Percentiles rank a stretch among this genome's conserved stretches.
phyloP scores from a whole-genome alignment of 129 eudicot genomes.

The Helichrysum umbraculigerum region DNA sequence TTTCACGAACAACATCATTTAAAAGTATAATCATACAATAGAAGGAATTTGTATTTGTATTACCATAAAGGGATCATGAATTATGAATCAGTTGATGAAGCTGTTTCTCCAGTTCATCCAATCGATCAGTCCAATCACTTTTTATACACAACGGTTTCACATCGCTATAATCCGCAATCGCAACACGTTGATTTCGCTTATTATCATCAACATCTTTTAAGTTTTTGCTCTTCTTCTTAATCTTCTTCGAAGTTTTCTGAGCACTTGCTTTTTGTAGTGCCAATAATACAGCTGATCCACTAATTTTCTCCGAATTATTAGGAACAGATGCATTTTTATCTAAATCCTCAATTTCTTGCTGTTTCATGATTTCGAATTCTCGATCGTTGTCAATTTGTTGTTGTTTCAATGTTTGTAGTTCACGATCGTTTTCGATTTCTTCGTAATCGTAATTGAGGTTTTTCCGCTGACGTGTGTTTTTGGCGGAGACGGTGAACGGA shows the following conservation, averaged over 20 bases:
- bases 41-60: neutral
- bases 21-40: neutral
- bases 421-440: neutral
- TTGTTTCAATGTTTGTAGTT: constrained; percentile 21
- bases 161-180: constrained; percentile 21
- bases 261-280: constrained; percentile 51
- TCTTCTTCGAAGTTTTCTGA: constrained; percentile 32
- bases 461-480: neutral
- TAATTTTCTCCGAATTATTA: constrained; percentile 25
- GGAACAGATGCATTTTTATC: neutral
- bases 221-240: neutral
- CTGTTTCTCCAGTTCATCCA: constrained; percentile 56
- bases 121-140: constrained; percentile 52
- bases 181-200: neutral
- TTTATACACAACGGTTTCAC: constrained; percentile 46
- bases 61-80: neutral
- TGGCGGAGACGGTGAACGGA: neutral
- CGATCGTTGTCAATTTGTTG: neutral
- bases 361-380: constrained; percentile 18
- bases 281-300: constrained; percentile 50
- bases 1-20: no score
- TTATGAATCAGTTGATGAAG: constrained; percentile 35
- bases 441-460: neutral
- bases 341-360: constrained; percentile 18
- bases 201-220: neutral